Percentiles rank a stretch among this genome's conserved stretches.
Conservation (phyloP, 305 asterid species). For the Stenogyne calaminthoides region DNA sequence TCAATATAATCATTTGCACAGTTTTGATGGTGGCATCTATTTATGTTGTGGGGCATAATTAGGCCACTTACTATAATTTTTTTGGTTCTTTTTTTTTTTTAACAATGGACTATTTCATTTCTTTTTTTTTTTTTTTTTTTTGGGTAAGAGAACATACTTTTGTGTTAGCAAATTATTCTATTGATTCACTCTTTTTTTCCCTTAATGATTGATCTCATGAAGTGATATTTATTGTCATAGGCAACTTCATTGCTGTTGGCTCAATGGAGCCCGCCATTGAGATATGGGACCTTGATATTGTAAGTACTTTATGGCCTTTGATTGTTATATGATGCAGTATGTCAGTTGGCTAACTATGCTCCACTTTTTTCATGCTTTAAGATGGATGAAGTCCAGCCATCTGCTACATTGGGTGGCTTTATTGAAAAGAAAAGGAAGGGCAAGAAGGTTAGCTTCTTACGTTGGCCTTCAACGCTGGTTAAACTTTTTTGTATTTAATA, state of each 20-base stretch:
- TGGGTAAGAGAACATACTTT: neutral
- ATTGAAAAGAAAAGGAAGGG: conserved; percentile 70
- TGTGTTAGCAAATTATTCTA: neutral
- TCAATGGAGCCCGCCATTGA: conserved; percentile 95
- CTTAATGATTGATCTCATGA: conserved; percentile 15
- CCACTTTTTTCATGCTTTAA: conserved; percentile 36
- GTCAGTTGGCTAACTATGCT: conserved; percentile 24
- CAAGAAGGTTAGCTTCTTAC: conserved; percentile 58
- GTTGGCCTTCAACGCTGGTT: conserved; percentile 2
- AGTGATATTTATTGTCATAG: conserved; percentile 39
- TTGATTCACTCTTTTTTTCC: neutral
- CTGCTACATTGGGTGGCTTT: conserved; percentile 73
- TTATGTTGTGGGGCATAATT: neutral
- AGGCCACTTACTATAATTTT: neutral
- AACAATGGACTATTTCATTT: neutral
- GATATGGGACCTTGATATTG: conserved; percentile 97
- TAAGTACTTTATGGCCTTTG: conserved; percentile 38
- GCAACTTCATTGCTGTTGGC: conserved; percentile 89
- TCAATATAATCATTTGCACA: neutral
- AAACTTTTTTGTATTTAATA: neutral
- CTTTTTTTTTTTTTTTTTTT: neutral
- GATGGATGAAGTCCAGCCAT: conserved; percentile 93
- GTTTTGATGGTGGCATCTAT: neutral
- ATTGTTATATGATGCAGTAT: neutral
- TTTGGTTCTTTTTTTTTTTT: neutral